A percentile compares a stretch with the other conserved stretches of the same genome.
Evolutionary conservation across 2,329 filamentous ascomycete genomes (phyloP).

Genomic region (Aureobasidium sp.): DNA sequence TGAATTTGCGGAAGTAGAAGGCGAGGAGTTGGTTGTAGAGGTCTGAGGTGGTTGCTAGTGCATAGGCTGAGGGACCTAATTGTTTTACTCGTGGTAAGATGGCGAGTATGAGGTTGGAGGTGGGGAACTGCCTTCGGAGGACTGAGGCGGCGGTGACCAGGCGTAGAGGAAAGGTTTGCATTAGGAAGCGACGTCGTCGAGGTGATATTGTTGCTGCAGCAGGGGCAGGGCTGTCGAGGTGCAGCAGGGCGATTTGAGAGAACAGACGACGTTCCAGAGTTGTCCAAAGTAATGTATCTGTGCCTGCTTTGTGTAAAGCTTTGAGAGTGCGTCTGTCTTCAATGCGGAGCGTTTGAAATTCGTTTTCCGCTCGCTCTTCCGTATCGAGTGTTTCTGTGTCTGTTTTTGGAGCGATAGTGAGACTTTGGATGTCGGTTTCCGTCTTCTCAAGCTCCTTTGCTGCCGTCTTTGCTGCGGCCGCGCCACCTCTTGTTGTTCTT

Average conservation of each 20-base stretch:
- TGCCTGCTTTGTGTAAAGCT: constrained; percentile 46
- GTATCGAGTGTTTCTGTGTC: neutral
- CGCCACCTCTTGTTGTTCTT: neutral
- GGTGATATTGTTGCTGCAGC: neutral
- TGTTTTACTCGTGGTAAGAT: constrained; percentile 62
- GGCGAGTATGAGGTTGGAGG: constrained; percentile 54
- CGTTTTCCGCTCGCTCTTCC: neutral
- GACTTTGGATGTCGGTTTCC: neutral
- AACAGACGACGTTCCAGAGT: constrained; percentile 63
- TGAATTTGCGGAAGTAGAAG: constrained; percentile 55
- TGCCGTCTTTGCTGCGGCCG: neutral
- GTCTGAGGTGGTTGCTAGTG: constrained; percentile 61
- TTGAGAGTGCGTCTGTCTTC: neutral
- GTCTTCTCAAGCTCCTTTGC: neutral
- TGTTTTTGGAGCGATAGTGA: neutral
- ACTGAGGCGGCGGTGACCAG: constrained; percentile 52
- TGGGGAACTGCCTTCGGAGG: constrained; percentile 52
- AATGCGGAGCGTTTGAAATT: neutral
- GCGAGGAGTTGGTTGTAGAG: constrained; percentile 63
- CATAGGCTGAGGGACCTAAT: constrained; percentile 62
- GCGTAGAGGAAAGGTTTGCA: constrained; percentile 57
- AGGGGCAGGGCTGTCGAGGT: constrained; percentile 15
- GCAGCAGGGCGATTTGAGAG: constrained; percentile 13
- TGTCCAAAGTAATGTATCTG: constrained; percentile 61
- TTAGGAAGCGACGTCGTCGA: constrained; percentile 38